Conservation (phyloP, 495 filamentous ascomycete species). For the Viridothelium virens region DNA sequence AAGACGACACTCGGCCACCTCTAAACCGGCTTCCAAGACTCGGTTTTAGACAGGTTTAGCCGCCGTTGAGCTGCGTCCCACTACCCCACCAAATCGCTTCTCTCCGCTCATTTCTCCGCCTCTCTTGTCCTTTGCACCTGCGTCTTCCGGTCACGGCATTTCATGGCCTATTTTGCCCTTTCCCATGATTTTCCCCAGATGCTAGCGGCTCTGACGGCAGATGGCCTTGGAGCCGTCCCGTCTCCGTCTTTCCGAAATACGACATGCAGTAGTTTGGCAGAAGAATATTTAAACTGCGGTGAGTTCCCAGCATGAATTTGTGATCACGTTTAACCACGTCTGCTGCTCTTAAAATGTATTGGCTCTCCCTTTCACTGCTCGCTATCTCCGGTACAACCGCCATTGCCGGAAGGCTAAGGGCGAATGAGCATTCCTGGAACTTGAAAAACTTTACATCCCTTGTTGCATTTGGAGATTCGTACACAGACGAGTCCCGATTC, state of each 20-base stretch:
- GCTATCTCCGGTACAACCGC: not conserved
- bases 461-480: slow-evolving; percentile 65
- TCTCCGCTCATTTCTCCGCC: slow-evolving; percentile 1
- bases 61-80: not conserved
- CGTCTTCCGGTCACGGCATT: not conserved
- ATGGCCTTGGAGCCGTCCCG: not conserved
- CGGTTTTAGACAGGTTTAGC: not conserved
- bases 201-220: not conserved
- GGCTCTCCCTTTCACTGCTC: not conserved
- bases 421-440: slow-evolving; percentile 27
- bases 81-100: slow-evolving; percentile 6
- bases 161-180: not conserved
- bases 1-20: not conserved
- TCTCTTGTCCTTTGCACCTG: not conserved
- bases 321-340: not conserved
- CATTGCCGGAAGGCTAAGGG: not conserved
- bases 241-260: not conserved
- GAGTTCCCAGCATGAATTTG: not conserved
- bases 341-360: not conserved
- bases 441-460: slow-evolving; percentile 43
- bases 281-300: not conserved
- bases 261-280: not conserved
- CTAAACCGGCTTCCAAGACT: not conserved
- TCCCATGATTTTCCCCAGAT: not conserved
- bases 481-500: slow-evolving; percentile 61